Evolutionary conservation across 495 filamentous ascomycete genomes (phyloP), one percentile per base, ranked within the genome.

Genomic region (Sabuloglossum arenarium): DNA sequence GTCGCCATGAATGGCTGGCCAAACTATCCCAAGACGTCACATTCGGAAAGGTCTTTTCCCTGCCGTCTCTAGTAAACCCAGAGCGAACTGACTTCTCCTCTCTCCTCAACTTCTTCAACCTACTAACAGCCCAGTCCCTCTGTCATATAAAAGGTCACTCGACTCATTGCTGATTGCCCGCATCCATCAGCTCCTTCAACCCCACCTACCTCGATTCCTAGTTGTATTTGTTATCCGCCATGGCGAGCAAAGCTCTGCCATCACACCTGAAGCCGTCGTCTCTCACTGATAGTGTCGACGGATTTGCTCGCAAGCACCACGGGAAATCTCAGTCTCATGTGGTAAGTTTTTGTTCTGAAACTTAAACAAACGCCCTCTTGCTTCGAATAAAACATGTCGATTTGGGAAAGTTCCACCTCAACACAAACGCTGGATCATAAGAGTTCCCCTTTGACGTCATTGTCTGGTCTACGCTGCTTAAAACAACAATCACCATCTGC

Each of bases 301-400:
- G 70, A 65, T 74, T 75, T 61, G 73, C 77, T 61, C 68, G 70
- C 58, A 86, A 85, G 71, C 88, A 94, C 66, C 89, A 96, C 70
- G 88, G 87, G 62, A 96, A 96, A 78, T 82, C 87, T 55, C 85
- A 89, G 66, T 93, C 87, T 34, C 88, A 94, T 70, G 86, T 96
- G 84, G 89, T 94, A 71, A 81, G 88, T 86, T 23, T 28, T 23
- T n/a, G 24, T 50, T 19, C 29, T n/a, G 12, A n/a, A 1, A 6
- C 47, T 27, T 5, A 27, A 11, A 6, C 47, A 51, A 16, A 51
- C 47, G 3, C 5, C 28, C 24, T 51, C 24, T 27, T 51, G 24
- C 6, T 51, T n/a, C 23, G 5, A 1, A 0, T 12, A 51, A 27
- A 14, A 11, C 16, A 1, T 51, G 39, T 21, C 39, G n/a, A 29